Conservation (phyloP, 805 yeast genomes). For the Candida silvicultrix region DNA sequence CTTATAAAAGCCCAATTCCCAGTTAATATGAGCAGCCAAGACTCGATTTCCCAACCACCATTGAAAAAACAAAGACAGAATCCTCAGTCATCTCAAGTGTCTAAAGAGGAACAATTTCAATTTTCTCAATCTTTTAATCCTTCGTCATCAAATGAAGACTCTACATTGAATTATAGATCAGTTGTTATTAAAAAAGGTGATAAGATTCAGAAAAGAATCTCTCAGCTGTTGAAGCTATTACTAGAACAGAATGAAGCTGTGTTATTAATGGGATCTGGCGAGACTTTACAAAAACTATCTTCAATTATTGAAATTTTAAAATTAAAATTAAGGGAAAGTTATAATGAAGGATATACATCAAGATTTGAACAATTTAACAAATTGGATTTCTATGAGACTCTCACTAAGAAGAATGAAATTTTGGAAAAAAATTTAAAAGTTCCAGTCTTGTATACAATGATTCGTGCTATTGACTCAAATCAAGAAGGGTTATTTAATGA, state of each 20-base stretch:
- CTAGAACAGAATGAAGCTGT: background rate
- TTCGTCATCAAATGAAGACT: background rate
- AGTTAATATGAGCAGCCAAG: background rate
- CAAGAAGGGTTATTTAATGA: conserved; percentile 7
- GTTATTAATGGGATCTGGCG: conserved; percentile 19
- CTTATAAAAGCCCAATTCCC: no score
- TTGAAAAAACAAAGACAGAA: background rate
- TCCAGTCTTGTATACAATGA: conserved; percentile 15
- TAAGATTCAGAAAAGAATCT: conserved; percentile 14
- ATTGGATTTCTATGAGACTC: conserved; percentile 15
- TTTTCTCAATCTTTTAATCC: background rate
- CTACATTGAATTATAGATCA: background rate
- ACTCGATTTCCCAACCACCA: background rate
- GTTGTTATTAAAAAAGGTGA: conserved; percentile 18
- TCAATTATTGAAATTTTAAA: conserved; percentile 19
- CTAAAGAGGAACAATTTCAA: background rate
- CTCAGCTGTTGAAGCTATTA: conserved; percentile 4
- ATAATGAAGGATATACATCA: no score
- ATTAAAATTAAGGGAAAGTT: conserved; percentile 5
- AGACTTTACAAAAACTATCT: conserved; percentile 16
- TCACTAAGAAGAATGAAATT: conserved; percentile 11
- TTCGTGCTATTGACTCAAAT: conserved; percentile 3
- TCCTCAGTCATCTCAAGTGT: background rate
- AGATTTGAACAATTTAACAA: conserved; percentile 17
- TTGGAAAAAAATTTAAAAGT: conserved; percentile 14